phyloP scores from a whole-genome alignment of 345 rosid genomes.

The Gossypium raimondii region DNA sequence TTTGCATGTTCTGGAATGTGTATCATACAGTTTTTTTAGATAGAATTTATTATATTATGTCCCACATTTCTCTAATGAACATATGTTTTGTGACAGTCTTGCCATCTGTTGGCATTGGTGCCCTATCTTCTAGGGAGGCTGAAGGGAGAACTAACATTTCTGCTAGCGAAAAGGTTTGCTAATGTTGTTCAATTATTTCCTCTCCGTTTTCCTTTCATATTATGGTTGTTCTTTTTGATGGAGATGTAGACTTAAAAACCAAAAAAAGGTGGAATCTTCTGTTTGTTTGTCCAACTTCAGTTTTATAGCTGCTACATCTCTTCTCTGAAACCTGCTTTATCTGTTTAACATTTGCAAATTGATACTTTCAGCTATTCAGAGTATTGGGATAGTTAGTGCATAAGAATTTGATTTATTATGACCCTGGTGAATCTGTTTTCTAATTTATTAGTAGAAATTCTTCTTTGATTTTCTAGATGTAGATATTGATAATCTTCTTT shows the following conservation, averaged over 20 bases:
- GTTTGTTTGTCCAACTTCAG: not conserved
- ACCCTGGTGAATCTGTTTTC: not conserved
- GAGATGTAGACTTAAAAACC: not conserved
- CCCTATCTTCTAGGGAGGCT: conserved; percentile 92
- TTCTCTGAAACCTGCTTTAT: not conserved
- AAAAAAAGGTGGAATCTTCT: not conserved
- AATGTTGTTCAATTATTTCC: not conserved
- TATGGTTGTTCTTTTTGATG: not conserved
- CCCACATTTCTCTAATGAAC: not conserved
- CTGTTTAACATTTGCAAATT: not conserved
- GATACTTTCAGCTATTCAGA: not conserved
- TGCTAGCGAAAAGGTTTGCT: conserved; percentile 79
- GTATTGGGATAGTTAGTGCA: not conserved
- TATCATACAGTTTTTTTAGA: not conserved
- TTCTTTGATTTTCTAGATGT: not conserved
- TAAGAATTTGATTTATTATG: not conserved
- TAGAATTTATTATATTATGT: not conserved
- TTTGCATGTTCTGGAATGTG: conserved; percentile 1
- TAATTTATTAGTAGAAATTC: not conserved
- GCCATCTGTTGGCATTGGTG: conserved; percentile 91
- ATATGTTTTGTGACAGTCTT: conserved; percentile 42
- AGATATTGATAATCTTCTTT: conserved; percentile 6
- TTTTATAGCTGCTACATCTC: not conserved
- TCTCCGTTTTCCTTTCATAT: not conserved
- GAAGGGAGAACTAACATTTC: conserved; percentile 89